These are phyloP conservation scores for Karstenula rhodostoma DNA, from an alignment of 2,329 filamentous ascomycete species.

Conservation along the genomic window DNA sequence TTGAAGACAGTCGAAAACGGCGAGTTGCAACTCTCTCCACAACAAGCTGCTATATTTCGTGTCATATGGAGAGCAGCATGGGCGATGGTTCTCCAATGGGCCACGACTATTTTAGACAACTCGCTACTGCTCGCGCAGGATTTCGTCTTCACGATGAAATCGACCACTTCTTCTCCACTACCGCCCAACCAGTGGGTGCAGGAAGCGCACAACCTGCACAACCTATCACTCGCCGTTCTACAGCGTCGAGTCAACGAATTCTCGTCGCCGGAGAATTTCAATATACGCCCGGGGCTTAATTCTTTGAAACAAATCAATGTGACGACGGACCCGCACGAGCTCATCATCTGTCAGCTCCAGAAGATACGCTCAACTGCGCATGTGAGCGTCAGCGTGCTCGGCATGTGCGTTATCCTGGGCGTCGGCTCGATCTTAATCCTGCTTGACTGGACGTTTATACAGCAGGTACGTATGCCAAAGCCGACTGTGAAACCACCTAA, in stretches of 20 bases:
- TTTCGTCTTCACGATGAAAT: slow-evolving; percentile 24
- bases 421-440: slow-evolving; percentile 30
- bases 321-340: slow-evolving; percentile 22
- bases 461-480: neutral
- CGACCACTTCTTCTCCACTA: slow-evolving; percentile 20
- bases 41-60: slow-evolving; percentile 20
- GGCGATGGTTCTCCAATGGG: slow-evolving; percentile 29
- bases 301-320: slow-evolving; percentile 18
- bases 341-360: slow-evolving; percentile 24
- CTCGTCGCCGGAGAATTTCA: slow-evolving; percentile 23
- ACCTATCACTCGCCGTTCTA: slow-evolving; percentile 30
- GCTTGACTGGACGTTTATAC: slow-evolving; percentile 29
- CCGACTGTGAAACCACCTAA: neutral
- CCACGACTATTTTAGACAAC: slow-evolving; percentile 22
- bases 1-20: slow-evolving; percentile 16
- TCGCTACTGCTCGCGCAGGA: slow-evolving; percentile 27
- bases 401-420: slow-evolving; percentile 30
- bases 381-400: slow-evolving; percentile 30
- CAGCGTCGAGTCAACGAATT: slow-evolving; percentile 30
- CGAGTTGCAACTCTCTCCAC: slow-evolving; percentile 19
- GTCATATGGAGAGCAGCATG: slow-evolving; percentile 30
- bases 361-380: slow-evolving; percentile 27
- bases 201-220: slow-evolving; percentile 32
- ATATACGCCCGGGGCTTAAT: slow-evolving; percentile 21
- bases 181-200: slow-evolving; percentile 26